Evolutionary conservation across 1,139 yeast genomes (phyloP), one percentile per base, ranked within the genome.

Genomic region (Blastobotrys elegans): DNA sequence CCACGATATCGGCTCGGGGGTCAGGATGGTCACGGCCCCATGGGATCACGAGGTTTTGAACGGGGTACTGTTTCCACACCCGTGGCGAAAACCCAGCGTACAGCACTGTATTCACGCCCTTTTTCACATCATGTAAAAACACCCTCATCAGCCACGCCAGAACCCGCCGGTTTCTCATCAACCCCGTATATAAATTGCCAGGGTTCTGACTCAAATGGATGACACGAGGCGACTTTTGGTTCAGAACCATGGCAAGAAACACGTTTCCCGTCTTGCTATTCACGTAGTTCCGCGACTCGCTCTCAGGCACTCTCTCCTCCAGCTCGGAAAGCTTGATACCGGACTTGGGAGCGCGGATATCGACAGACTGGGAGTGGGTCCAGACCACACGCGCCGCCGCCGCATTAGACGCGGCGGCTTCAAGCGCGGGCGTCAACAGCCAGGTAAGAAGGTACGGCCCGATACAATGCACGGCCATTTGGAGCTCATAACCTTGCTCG

Each of bases 191-290:
- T 14, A 33, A 14, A 14, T 33, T 33, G 3, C 37, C 37, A 10
- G 22, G 17, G 22, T 33, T 33, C 3, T 10, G 13, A 7, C 22
- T 18, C 10, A 33, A 14, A 33, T 33, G 37, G 3, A 33, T 33
- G 13, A 33, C 17, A 33, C n/a, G 11, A 11, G 37, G 5, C 3
- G 37, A 33, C 3, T 33, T 33, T 6, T n/a, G 7, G 22, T 33
- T 33, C 17, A 33, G 17, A 10, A 17, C 37, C 37, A 33, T 33
- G 8, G 37, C n/a, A 14, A 33, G 11, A 33, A 17, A 33, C 13
- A 33, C 37, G 22, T 33, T 33, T 2, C 37, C 37, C 11, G 22
- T 33, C 17, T 33, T 33, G 22, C 37, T 33, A 14, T 33, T 33
- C 14, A 33, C 11, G 14, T 18, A 33, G 4, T 21, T 33, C 13